A percentile compares a stretch with the other conserved stretches of the same genome.
These are phyloP conservation scores for Fragaria iinumae DNA, from an alignment of 306 rosid species.

Conservation along the genomic window DNA sequence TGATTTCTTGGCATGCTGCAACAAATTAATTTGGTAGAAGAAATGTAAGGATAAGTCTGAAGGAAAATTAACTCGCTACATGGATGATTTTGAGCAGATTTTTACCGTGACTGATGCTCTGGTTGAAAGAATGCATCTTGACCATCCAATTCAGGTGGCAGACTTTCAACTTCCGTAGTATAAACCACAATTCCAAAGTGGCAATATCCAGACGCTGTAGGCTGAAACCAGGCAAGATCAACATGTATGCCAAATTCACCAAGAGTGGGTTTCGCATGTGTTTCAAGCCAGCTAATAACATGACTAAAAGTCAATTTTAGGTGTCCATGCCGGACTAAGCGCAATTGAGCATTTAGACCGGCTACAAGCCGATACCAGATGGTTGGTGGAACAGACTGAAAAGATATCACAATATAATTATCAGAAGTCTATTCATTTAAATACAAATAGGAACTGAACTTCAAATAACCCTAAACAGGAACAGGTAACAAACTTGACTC, in stretches of 20 bases:
- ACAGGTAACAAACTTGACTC: conserved; percentile 70
- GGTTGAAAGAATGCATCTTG: conserved; percentile 38
- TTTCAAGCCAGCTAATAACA: conserved; percentile 74
- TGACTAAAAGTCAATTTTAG: conserved; percentile 57
- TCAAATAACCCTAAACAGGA: conserved; percentile 15
- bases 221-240: conserved; percentile 91
- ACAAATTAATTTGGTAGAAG: conserved; percentile 15
- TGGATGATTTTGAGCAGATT: conserved; percentile 21
- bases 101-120: conserved; percentile 62
- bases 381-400: conserved; percentile 83
- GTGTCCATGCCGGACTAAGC: conserved; percentile 73
- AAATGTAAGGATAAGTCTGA: conserved; percentile 17
- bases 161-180: conserved; percentile 48
- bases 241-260: conserved; percentile 52
- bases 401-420: conserved; percentile 18
- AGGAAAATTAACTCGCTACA: conserved; percentile 12
- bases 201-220: conserved; percentile 85
- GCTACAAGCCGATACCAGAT: conserved; percentile 96
- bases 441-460: conserved; percentile 14
- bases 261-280: conserved; percentile 64
- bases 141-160: conserved; percentile 36
- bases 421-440: conserved; percentile 19
- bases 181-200: conserved; percentile 70
- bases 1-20: conserved; percentile 42
- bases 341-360: conserved; percentile 90